A percentile compares a stretch with the other conserved stretches of the same genome.
Conservation (phyloP, 805 yeast genomes). For the Ogataea ramenticola region DNA sequence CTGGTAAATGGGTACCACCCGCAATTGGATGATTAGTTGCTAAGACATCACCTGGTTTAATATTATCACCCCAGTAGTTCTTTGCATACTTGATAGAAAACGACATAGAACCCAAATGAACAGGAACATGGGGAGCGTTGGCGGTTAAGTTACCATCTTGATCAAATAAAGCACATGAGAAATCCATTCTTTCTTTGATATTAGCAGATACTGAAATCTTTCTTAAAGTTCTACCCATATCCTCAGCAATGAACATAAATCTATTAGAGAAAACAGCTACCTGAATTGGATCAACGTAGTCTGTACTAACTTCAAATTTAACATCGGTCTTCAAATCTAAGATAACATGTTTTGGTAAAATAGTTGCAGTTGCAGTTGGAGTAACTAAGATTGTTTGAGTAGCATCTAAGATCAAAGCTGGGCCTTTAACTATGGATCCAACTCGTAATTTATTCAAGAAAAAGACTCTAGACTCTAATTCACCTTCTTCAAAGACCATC, state of each 20-base stretch:
- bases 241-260: conserved; percentile 45
- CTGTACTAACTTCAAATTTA: conserved; percentile 30
- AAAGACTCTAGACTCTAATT: conserved; percentile 30
- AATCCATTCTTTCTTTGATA: conserved; percentile 42
- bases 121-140: conserved; percentile 42
- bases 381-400: conserved; percentile 31
- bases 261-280: conserved; percentile 37
- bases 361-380: conserved; percentile 25
- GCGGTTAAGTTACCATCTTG: conserved; percentile 36
- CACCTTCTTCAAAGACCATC: conserved; percentile 11
- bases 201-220: conserved; percentile 37
- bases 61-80: conserved; percentile 29
- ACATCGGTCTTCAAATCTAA: conserved; percentile 16
- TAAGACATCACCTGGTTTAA: conserved; percentile 36
- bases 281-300: conserved; percentile 36
- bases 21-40: conserved; percentile 36
- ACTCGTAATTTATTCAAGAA: conserved; percentile 37
- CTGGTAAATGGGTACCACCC: conserved; percentile 43
- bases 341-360: conserved; percentile 28
- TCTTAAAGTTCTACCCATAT: conserved; percentile 39
- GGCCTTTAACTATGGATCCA: conserved; percentile 51
- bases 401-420: conserved; percentile 27
- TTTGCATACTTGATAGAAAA: conserved; percentile 31
- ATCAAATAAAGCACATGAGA: conserved; percentile 41
- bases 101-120: conserved; percentile 42